Conservation (phyloP, 495 filamentous ascomycete genomes). For the Penicillium salamii region DNA sequence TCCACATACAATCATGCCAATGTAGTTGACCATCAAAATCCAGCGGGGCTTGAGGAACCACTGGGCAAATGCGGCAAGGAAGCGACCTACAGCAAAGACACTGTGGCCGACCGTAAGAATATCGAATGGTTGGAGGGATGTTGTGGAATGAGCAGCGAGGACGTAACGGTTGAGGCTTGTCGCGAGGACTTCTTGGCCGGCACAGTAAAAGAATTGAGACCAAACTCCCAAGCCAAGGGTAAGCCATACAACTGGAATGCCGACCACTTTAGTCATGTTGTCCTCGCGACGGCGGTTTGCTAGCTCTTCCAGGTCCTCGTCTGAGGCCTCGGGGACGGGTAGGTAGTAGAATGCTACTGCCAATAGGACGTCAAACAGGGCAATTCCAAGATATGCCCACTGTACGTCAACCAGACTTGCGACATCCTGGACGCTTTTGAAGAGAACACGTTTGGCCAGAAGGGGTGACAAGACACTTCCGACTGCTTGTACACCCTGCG, state of each 20-base stretch:
- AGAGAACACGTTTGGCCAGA: constrained; percentile 60
- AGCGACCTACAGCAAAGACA: constrained; percentile 61
- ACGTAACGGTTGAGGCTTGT: constrained; percentile 46
- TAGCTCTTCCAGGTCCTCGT: constrained; percentile 58
- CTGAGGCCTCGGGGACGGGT: constrained; percentile 64
- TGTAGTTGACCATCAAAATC: constrained; percentile 56
- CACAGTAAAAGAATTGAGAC: constrained; percentile 64
- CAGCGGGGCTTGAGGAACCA: constrained; percentile 60
- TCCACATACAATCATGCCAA: constrained; percentile 54
- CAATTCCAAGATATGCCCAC: constrained; percentile 70
- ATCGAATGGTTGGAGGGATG: constrained; percentile 35
- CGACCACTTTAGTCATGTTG: constrained; percentile 44
- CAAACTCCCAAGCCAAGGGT: constrained; percentile 56
- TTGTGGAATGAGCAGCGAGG: constrained; percentile 24
- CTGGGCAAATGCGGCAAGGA: constrained; percentile 53
- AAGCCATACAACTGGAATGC: constrained; percentile 52
- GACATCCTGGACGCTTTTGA: constrained; percentile 48
- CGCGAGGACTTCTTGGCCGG: constrained; percentile 60
- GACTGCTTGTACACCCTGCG: constrained; percentile 66
- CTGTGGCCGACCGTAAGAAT: constrained; percentile 55
- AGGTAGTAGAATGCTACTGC: constrained; percentile 65
- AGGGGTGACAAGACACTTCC: constrained; percentile 61
- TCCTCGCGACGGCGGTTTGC: constrained; percentile 50
- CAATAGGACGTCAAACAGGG: constrained; percentile 61
- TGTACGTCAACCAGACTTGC: constrained; percentile 62